Evolutionary conservation across 2,329 filamentous ascomycete genomes (phyloP).

Genomic region (Colletotrichum limetticola): DNA sequence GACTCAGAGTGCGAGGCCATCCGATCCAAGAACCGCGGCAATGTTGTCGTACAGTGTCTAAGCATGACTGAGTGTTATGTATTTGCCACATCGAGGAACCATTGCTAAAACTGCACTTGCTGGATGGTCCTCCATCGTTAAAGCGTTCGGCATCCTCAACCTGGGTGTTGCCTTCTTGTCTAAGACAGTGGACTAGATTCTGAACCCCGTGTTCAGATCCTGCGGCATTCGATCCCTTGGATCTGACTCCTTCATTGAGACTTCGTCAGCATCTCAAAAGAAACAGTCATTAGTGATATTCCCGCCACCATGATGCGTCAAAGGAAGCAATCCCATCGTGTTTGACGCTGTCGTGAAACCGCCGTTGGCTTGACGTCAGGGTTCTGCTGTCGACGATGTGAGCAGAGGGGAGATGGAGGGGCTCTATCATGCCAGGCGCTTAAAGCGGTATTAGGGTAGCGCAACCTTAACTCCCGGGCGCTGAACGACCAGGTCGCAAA

Average conservation of each 20-base stretch:
- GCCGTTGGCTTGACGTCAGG: conserved; percentile 8
- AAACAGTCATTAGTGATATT: background rate
- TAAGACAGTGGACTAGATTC: background rate
- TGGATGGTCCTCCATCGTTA: too few species aligned
- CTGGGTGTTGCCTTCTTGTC: background rate
- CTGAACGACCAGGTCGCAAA: conserved; percentile 11
- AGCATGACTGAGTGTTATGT: background rate
- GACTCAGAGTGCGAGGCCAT: background rate
- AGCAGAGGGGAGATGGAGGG: background rate
- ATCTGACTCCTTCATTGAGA: background rate
- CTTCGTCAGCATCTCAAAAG: background rate
- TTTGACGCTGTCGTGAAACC: conserved; percentile 19
- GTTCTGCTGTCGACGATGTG: background rate
- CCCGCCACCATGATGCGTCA: background rate
- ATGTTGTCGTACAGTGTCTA: background rate
- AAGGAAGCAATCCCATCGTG: background rate
- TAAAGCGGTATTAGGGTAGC: conserved; percentile 12
- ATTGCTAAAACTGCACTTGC: background rate
- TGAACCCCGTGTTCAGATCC: background rate
- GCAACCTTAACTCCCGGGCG: conserved; percentile 6
- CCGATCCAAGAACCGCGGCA: background rate
- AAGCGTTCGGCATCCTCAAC: background rate
- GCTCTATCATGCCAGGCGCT: conserved; percentile 7
- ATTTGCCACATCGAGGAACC: too few species aligned
- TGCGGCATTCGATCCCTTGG: background rate